phyloP scores from a whole-genome alignment of 176 grass and related monocot genomes.

The Ananas comosus region DNA sequence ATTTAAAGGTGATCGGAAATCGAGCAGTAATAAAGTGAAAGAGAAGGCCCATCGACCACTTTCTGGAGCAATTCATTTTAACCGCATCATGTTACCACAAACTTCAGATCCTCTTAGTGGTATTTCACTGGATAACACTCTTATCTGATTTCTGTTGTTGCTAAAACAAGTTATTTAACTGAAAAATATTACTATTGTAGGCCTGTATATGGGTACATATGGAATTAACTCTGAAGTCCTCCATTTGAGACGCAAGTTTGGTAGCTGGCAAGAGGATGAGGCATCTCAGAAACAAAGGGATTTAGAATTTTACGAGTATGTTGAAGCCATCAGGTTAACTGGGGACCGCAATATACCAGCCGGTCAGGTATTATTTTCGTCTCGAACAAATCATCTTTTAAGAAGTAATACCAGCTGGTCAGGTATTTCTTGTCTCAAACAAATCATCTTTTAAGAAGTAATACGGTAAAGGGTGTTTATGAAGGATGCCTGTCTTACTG shows the following conservation, averaged over 20 bases:
- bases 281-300: constrained; percentile 31
- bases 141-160: neutral
- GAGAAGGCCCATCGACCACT: constrained; percentile 42
- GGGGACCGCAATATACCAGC: constrained; percentile 64
- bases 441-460: neutral
- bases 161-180: constrained; percentile 15
- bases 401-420: neutral
- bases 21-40: constrained; percentile 27
- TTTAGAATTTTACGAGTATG: constrained; percentile 92
- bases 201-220: constrained; percentile 64
- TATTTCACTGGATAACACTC: constrained; percentile 12
- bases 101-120: constrained; percentile 84
- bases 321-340: constrained; percentile 80
- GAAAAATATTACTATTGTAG: constrained; percentile 35
- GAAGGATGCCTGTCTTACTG: neutral
- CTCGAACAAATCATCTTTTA: neutral
- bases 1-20: constrained; percentile 50
- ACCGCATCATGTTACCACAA: constrained; percentile 52
- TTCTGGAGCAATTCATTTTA: constrained; percentile 57
- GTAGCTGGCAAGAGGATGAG: constrained; percentile 76
- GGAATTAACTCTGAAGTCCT: constrained; percentile 75
- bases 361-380: constrained; percentile 54
- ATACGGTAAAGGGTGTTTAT: neutral
- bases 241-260: constrained; percentile 81
- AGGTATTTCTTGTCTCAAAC: neutral